These are phyloP conservation scores for Jackrogersella multiformis DNA, from an alignment of 495 filamentous ascomycete species.

Conservation along the genomic window DNA sequence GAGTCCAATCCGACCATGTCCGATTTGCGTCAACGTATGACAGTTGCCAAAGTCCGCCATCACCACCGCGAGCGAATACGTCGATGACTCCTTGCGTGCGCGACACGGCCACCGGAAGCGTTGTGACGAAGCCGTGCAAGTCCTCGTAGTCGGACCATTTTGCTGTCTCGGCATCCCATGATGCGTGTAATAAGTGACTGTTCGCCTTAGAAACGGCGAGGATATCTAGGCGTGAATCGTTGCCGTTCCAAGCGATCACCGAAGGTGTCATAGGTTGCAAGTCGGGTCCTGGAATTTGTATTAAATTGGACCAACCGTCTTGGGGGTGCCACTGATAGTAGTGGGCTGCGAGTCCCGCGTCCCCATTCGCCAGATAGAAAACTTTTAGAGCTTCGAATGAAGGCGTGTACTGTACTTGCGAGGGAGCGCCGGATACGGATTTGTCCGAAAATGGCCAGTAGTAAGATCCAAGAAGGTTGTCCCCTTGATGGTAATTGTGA, in stretches of 20 bases:
- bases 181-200: conserved; percentile 23
- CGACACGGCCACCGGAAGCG: conserved; percentile 20
- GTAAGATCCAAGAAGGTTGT: not conserved
- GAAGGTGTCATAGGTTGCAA: conserved; percentile 17
- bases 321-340: conserved; percentile 10
- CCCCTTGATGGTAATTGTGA: not conserved
- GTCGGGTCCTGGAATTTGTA: conserved; percentile 5
- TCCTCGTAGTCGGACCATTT: conserved; percentile 18
- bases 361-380: conserved; percentile 9
- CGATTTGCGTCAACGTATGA: conserved; percentile 8
- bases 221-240: conserved; percentile 20
- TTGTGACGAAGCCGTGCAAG: conserved; percentile 20
- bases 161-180: conserved; percentile 8
- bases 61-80: conserved; percentile 24
- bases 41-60: conserved; percentile 21
- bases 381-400: not conserved
- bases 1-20: conserved; percentile 12
- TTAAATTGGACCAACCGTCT: conserved; percentile 2
- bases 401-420: not conserved
- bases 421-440: not conserved
- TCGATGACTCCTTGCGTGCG: conserved; percentile 18
- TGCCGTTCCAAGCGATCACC: conserved; percentile 20
- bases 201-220: conserved; percentile 19
- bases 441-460: not conserved
- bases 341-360: not conserved